phyloP scores from a whole-genome alignment of 2,329 filamentous ascomycete genomes.

The Xylariaceae sp. region DNA sequence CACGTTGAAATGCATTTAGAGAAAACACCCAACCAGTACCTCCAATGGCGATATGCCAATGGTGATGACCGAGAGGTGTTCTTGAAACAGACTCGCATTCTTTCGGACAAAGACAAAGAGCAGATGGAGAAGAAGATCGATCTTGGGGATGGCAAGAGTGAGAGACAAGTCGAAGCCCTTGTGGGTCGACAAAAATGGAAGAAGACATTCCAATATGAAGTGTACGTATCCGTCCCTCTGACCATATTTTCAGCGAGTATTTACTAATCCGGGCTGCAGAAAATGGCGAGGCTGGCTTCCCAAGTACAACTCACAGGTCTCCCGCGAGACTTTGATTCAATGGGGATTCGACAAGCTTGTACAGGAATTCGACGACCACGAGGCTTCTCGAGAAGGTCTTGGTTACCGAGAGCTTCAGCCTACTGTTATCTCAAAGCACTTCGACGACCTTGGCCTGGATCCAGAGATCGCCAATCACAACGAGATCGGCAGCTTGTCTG shows the following conservation, averaged over 20 bases:
- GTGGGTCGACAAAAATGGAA: conserved; percentile 98
- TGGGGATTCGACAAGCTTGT: conserved; percentile 89
- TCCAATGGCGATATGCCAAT: conserved; percentile 97
- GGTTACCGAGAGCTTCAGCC: conserved; percentile 93
- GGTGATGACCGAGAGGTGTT: conserved; percentile 95
- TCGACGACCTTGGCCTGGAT: conserved; percentile 92
- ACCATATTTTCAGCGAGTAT: conserved; percentile 4
- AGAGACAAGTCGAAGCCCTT: conserved; percentile 75
- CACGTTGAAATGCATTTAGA: conserved; percentile 99
- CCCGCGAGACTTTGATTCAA: conserved; percentile 82
- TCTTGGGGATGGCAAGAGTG: conserved; percentile 74
- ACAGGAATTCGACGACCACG: conserved; percentile 98
- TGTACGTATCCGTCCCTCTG: conserved; percentile 49
- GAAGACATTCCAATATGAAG: conserved; percentile 98
- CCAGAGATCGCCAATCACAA: conserved; percentile 99
- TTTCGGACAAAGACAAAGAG: conserved; percentile 77
- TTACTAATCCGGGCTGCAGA: conserved; percentile 38
- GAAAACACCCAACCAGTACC: conserved; percentile 98
- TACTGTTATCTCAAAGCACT: conserved; percentile 94
- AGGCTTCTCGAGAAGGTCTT: conserved; percentile 96
- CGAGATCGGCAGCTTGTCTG: conserved; percentile 91
- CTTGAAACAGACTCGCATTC: conserved; percentile 92
- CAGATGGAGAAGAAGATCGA: conserved; percentile 93
- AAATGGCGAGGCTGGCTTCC: conserved; percentile 89
- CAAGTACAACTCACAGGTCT: conserved; percentile 90